These are phyloP conservation scores for Aspergillus brunneoviolaceus DNA, from an alignment of 2,329 filamentous ascomycete genomes.

Conservation along the genomic window DNA sequence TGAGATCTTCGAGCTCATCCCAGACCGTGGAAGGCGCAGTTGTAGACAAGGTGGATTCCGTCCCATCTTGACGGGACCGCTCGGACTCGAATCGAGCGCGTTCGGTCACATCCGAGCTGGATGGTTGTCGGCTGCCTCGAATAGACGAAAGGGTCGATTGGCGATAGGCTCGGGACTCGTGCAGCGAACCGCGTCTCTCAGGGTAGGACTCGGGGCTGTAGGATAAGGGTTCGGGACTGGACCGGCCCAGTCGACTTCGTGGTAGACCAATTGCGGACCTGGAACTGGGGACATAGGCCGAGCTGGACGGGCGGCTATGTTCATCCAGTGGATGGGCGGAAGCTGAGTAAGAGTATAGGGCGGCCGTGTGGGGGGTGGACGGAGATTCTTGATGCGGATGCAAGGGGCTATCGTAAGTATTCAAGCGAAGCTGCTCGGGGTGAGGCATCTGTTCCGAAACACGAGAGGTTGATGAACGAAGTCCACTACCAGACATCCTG, in stretches of 20 bases:
- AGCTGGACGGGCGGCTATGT: constrained; percentile 34
- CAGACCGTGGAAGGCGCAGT: constrained; percentile 90
- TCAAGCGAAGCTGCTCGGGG: constrained; percentile 35
- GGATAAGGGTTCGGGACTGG: constrained; percentile 37
- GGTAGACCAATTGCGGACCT: constrained; percentile 39
- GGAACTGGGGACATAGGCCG: constrained; percentile 31
- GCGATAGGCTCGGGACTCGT: constrained; percentile 35
- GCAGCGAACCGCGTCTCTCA: constrained; percentile 34
- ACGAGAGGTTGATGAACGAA: constrained; percentile 36
- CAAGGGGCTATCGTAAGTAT: constrained; percentile 35
- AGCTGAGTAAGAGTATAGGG: constrained; percentile 30
- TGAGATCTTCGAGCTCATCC: constrained; percentile 95
- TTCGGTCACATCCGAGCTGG: constrained; percentile 37
- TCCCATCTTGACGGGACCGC: constrained; percentile 57
- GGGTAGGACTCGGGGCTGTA: constrained; percentile 28
- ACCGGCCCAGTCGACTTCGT: constrained; percentile 37
- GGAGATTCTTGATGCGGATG: constrained; percentile 35
- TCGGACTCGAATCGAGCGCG: constrained; percentile 35
- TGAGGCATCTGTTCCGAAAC: constrained; percentile 38
- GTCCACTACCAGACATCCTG: constrained; percentile 34
- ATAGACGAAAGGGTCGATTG: constrained; percentile 36
- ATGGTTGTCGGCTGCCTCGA: constrained; percentile 37
- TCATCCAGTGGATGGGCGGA: constrained; percentile 44
- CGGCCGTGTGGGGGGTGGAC: constrained; percentile 27
- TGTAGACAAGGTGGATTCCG: constrained; percentile 84